These are phyloP conservation scores for Pythium folliculosum DNA, from an alignment of 352 stramenopile genomes.

Conservation along the genomic window DNA sequence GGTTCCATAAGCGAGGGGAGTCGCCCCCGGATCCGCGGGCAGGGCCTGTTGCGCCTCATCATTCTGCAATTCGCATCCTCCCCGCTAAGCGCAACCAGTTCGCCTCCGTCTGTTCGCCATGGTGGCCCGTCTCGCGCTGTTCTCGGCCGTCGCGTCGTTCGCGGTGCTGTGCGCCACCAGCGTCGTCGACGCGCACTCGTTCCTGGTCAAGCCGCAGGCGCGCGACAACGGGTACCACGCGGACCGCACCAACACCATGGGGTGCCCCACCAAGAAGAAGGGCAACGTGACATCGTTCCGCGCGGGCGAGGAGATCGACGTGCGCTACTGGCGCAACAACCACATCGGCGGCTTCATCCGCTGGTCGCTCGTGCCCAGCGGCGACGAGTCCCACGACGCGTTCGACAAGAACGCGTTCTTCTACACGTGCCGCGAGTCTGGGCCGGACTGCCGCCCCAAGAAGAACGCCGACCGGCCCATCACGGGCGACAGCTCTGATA, in stretches of 20 bases:
- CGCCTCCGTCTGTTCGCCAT: neutral
- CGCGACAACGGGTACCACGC: slow-evolving; percentile 6
- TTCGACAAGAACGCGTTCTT: slow-evolving; percentile 35
- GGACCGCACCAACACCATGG: slow-evolving; percentile 6
- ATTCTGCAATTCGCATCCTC: neutral
- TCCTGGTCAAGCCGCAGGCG: slow-evolving; percentile 13
- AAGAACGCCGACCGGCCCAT: slow-evolving; percentile 9
- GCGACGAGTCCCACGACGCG: slow-evolving; percentile 24
- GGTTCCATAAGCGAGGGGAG: no score
- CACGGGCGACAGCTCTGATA: slow-evolving; percentile 7
- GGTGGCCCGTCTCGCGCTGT: neutral
- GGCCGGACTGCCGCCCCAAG: slow-evolving; percentile 25
- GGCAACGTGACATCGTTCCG: slow-evolving; percentile 17
- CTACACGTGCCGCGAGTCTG: slow-evolving; percentile 36
- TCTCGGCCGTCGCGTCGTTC: slow-evolving; percentile 1
- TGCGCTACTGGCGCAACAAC: slow-evolving; percentile 39
- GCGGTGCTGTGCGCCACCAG: neutral
- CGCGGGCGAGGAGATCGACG: slow-evolving; percentile 28
- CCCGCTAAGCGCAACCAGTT: neutral
- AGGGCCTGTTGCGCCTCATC: no score
- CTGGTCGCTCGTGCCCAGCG: slow-evolving; percentile 27
- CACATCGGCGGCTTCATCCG: slow-evolving; percentile 38
- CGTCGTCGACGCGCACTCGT: slow-evolving; percentile 17
- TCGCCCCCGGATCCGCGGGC: no score
- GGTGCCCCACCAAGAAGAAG: slow-evolving; percentile 13